Evolutionary conservation across 2,329 filamentous ascomycete genomes (phyloP).

Genomic region (Pseudogymnoascus sp.): DNA sequence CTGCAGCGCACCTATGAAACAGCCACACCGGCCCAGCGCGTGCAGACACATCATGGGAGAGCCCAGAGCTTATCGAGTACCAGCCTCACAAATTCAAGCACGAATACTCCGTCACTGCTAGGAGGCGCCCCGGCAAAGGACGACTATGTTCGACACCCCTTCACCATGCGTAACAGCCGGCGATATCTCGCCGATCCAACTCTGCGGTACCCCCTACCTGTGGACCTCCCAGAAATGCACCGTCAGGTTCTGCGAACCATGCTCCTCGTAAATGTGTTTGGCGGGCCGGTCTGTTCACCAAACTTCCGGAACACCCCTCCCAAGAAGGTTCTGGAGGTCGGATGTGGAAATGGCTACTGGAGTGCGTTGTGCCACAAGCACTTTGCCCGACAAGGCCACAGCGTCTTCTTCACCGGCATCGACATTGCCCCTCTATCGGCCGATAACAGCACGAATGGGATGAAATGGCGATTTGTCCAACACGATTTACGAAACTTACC

Average conservation of each 20-base stretch:
- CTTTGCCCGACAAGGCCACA: slow-evolving; percentile 61
- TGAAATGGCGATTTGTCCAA: slow-evolving; percentile 83
- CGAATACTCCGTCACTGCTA: slow-evolving; percentile 6
- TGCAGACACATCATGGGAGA: slow-evolving; percentile 8
- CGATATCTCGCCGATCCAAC: slow-evolving; percentile 71
- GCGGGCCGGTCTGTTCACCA: slow-evolving; percentile 69
- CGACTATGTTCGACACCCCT: slow-evolving; percentile 38
- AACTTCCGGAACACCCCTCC: slow-evolving; percentile 61
- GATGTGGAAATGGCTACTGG: slow-evolving; percentile 85
- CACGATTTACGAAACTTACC: slow-evolving; percentile 73
- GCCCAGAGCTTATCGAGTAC: slow-evolving; percentile 6
- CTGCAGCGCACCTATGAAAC: background rate
- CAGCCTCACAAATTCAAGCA: slow-evolving; percentile 6
- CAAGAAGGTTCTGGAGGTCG: slow-evolving; percentile 72
- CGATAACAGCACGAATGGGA: slow-evolving; percentile 57
- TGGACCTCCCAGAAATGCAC: slow-evolving; percentile 80
- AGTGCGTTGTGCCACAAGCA: slow-evolving; percentile 80
- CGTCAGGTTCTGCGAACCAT: slow-evolving; percentile 79
- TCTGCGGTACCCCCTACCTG: slow-evolving; percentile 75
- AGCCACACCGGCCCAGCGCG: background rate
- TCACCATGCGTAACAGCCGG: slow-evolving; percentile 69
- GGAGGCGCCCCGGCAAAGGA: background rate
- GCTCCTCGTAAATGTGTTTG: slow-evolving; percentile 73
- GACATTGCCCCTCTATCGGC: slow-evolving; percentile 71
- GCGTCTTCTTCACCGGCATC: slow-evolving; percentile 71